phyloP scores from a whole-genome alignment of 106 monocot genomes.

The Dendrobium huoshanense region DNA sequence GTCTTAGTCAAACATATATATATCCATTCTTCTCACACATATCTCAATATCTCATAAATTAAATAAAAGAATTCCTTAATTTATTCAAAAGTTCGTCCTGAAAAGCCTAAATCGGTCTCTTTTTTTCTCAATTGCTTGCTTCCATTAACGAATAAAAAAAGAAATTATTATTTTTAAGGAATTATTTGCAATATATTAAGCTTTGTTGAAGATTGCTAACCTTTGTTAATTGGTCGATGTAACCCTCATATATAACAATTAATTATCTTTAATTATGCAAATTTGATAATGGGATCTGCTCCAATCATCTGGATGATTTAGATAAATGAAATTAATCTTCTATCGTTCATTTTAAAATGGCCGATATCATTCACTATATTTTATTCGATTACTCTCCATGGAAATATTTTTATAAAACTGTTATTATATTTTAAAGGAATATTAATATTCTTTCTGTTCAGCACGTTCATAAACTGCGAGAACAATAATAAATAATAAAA shows the following conservation, averaged over 20 bases:
- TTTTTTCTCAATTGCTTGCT: neutral
- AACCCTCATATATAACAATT: neutral
- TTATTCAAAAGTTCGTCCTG: neutral
- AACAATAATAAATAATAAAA: neutral
- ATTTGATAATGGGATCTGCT: neutral
- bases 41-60: neutral
- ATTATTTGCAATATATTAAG: neutral
- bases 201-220: neutral
- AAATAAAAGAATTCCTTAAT: neutral
- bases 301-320: neutral
- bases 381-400: neutral
- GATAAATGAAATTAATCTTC: neutral
- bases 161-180: neutral
- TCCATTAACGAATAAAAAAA: neutral
- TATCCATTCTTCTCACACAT: neutral
- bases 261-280: neutral
- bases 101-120: neutral
- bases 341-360: neutral
- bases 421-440: neutral
- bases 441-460: neutral
- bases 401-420: neutral
- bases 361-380: neutral
- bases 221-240: too few relatives aligned
- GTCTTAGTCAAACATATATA: neutral
- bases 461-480: neutral